Evolutionary conservation across 2,329 filamentous ascomycete genomes (phyloP).

Genomic region (Paecilomyces formosus): DNA sequence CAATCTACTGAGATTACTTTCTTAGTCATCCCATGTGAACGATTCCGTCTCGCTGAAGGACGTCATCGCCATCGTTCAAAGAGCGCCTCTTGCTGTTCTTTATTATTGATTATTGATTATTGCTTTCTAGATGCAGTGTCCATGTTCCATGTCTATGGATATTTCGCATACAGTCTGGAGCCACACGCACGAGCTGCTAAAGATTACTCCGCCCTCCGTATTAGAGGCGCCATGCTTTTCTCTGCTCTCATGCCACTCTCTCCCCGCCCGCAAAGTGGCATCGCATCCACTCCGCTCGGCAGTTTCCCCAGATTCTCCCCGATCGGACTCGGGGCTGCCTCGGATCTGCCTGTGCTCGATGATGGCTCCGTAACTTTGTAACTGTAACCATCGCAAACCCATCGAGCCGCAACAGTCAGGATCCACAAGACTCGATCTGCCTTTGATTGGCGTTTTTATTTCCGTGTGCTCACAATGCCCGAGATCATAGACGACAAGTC

Average conservation of each 20-base stretch:
- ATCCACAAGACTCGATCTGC: background rate
- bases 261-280: background rate
- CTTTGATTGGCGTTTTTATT: background rate
- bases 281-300: background rate
- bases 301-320: background rate
- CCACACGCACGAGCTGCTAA: too few species aligned
- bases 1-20: too few species aligned
- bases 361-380: too few species aligned
- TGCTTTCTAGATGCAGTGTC: too few species aligned
- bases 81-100: too few species aligned
- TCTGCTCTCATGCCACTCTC: too few species aligned
- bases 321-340: background rate
- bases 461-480: slow-evolving; percentile 29
- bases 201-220: background rate
- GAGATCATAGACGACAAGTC: slow-evolving; percentile 69
- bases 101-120: too few species aligned
- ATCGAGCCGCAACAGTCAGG: background rate
- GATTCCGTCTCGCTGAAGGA: background rate
- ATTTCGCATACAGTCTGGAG: too few species aligned
- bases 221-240: too few species aligned
- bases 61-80: background rate
- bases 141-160: too few species aligned
- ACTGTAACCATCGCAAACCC: too few species aligned
- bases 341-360: background rate
- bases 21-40: background rate